These are phyloP conservation scores for Paramarasmius palmivorus DNA, from an alignment of 1,284 basidiomycete genomes.

Conservation along the genomic window DNA sequence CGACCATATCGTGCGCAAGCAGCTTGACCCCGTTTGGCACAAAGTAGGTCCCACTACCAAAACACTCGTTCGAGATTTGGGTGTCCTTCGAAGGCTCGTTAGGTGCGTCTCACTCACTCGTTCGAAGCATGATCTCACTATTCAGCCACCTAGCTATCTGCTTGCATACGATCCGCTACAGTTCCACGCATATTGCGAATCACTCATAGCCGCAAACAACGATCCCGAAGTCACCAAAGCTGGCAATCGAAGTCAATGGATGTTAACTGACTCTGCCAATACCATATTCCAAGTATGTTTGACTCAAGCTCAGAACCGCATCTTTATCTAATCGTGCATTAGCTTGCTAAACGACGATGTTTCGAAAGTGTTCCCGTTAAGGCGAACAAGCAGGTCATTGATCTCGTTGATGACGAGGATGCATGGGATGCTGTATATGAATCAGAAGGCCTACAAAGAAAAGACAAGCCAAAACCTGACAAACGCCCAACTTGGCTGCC, in stretches of 20 bases:
- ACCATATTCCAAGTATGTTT: slow-evolving; percentile 71
- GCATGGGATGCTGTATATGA: slow-evolving; percentile 74
- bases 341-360: slow-evolving; percentile 72
- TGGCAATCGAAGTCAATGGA: slow-evolving; percentile 55
- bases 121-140: neutral
- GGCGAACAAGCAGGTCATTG: slow-evolving; percentile 22
- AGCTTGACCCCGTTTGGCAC: slow-evolving; percentile 96
- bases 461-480: slow-evolving; percentile 22
- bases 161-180: slow-evolving; percentile 90
- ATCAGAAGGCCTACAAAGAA: slow-evolving; percentile 41
- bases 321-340: neutral
- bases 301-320: neutral
- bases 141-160: slow-evolving; percentile 61
- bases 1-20: slow-evolving; percentile 85
- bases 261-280: slow-evolving; percentile 89
- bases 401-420: slow-evolving; percentile 63
- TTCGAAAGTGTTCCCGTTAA: slow-evolving; percentile 53
- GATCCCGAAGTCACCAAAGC: slow-evolving; percentile 4
- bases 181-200: slow-evolving; percentile 92
- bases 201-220: slow-evolving; percentile 77
- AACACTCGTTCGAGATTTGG: slow-evolving; percentile 88
- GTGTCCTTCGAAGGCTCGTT: slow-evolving; percentile 83
- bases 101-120: slow-evolving; percentile 49
- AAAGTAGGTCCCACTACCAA: slow-evolving; percentile 92
- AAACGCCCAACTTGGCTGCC: slow-evolving; percentile 64